phyloP scores from a whole-genome alignment of 257 asterid species.

The Cynanchum wilfordii region DNA sequence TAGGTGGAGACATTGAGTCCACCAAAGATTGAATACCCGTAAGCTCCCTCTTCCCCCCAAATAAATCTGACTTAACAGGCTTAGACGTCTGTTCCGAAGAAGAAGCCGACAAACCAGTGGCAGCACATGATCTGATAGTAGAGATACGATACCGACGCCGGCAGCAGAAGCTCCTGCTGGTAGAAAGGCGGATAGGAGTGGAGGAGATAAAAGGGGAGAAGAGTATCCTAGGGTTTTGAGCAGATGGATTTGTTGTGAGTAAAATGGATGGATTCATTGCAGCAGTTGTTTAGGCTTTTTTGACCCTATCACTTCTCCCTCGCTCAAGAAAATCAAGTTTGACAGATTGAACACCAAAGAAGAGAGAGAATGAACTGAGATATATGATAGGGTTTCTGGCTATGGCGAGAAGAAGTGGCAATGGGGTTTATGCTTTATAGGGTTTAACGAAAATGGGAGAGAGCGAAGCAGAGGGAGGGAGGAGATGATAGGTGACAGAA shows the following conservation, averaged over 20 bases:
- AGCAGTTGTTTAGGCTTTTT: background rate
- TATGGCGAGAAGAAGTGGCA: background rate
- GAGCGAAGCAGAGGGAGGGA: constrained; percentile 6
- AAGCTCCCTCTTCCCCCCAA: constrained; percentile 69
- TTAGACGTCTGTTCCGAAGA: background rate
- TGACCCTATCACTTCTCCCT: background rate
- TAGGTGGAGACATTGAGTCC: constrained; percentile 67
- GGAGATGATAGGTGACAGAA: background rate
- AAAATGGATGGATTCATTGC: constrained; percentile 54
- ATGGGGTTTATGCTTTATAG: constrained; percentile 6
- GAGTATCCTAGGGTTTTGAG: constrained; percentile 26
- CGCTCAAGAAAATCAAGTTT: background rate
- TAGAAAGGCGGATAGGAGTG: constrained; percentile 27
- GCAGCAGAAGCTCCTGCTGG: constrained; percentile 22
- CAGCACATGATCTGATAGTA: constrained; percentile 29
- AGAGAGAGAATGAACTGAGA: background rate
- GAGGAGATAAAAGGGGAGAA: constrained; percentile 36
- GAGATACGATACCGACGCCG: constrained; percentile 34
- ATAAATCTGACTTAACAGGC: constrained; percentile 39
- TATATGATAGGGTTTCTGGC: background rate
- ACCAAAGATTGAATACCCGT: constrained; percentile 60
- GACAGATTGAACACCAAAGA: background rate
- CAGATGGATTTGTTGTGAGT: constrained; percentile 40
- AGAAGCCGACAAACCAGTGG: constrained; percentile 1
- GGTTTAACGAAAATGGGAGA: constrained; percentile 7